A percentile compares a stretch with the other conserved stretches of the same genome.
Evolutionary conservation across 495 filamentous ascomycete species (phyloP).

Genomic region (Lentithecium fluviatile): DNA sequence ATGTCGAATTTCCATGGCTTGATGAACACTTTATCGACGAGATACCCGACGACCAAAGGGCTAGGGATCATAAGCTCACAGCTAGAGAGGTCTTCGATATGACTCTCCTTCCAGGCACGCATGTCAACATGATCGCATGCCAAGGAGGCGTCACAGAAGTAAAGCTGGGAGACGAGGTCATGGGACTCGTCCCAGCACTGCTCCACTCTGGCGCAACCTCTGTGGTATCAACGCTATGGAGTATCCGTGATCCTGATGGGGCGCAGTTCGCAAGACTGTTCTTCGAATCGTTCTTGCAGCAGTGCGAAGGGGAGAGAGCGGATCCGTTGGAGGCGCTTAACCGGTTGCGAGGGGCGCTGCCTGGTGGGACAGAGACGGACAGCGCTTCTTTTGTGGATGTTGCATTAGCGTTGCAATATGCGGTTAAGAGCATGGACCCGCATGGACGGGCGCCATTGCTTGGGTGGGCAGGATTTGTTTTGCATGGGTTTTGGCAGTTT

Average conservation of each 20-base stretch:
- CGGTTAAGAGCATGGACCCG: too few relatives aligned
- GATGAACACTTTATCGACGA: too few relatives aligned
- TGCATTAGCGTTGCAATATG: too few relatives aligned
- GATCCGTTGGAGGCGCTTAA: too few relatives aligned
- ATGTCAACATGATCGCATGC: background rate
- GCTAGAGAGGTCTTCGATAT: background rate
- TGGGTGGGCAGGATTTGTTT: too few relatives aligned
- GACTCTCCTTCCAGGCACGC: background rate
- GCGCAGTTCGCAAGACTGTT: background rate
- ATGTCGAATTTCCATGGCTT: background rate
- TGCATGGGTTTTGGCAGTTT: too few relatives aligned
- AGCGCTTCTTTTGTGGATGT: too few relatives aligned
- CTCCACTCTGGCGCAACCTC: constrained; percentile 1
- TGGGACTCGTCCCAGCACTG: constrained; percentile 1
- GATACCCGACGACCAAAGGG: too few relatives aligned
- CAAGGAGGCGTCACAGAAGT: background rate
- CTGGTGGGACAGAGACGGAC: too few relatives aligned
- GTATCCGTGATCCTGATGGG: background rate
- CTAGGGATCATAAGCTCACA: background rate
- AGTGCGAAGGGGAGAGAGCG: background rate
- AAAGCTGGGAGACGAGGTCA: constrained; percentile 1
- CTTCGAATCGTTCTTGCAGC: background rate
- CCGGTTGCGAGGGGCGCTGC: too few relatives aligned
- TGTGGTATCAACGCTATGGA: background rate
- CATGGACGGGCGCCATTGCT: too few relatives aligned